Evolutionary conservation across 495 filamentous ascomycete species (phyloP), one percentile per base, ranked within the genome.

Genomic region (Eremomyces bilateralis): DNA sequence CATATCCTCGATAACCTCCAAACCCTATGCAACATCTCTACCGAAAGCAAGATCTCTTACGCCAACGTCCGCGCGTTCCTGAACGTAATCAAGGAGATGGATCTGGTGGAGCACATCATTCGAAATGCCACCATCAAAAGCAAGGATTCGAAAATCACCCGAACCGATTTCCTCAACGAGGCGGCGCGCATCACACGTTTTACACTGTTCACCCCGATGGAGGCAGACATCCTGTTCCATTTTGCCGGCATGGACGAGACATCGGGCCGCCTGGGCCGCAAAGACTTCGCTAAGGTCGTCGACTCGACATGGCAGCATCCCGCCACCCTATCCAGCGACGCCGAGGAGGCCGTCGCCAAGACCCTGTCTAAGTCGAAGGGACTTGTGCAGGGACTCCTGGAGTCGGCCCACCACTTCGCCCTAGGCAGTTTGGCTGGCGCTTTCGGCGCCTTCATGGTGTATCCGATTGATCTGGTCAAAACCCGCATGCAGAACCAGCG

Each of bases 401-500:
- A 88, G 48, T 90, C 82, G 2, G 77, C 63, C 2, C 85, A 91
- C 49, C 82, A 84, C 53, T 97, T 97, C 46, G 68, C 62, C 1
- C 67, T 97, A 2, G 88, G 88, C 24, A 79, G 76, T 54, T 45
- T 88, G 42, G 88, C 90, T 8, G 88, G 88, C 52, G 88, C 88
- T 15, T 97, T 95, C 46, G 88, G 88, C 47, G 88, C 88, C 11
- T 94, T 95, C 53, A 90, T 95, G 74, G 88, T 97, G 27, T 97
- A 97, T 53, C 88, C 88, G 18, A 95, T 97, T 53, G 88, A 97
- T 57, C 61, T 97, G 30, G 88, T 97, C 42, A 97, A 97, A 68
- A 97, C 88, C 5, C 72, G 88, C 21, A 83, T 97, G 83, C 88
- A 97, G 53, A 97, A 95, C 58, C 88, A 97, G 58, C 69, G 88